Percentiles rank a stretch among this genome's conserved stretches.
Evolutionary conservation across 108 stramenopile genomes (phyloP).

Genomic region (Nitzschia inconspicua): DNA sequence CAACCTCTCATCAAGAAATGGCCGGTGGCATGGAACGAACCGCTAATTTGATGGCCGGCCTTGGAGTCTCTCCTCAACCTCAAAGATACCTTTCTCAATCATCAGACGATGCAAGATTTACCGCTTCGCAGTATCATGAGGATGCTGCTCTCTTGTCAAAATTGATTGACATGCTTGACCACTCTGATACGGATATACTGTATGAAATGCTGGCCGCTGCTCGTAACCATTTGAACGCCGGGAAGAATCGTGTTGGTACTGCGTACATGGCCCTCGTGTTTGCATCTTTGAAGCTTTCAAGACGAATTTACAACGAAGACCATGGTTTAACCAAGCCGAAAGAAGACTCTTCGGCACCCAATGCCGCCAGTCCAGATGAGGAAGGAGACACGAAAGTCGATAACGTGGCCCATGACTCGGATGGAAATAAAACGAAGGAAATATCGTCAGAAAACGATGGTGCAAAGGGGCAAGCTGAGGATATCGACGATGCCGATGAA

Average conservation of each 20-base stretch:
- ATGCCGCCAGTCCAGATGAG: neutral
- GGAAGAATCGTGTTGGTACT: constrained; percentile 46
- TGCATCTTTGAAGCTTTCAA: constrained; percentile 68
- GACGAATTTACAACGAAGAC: constrained; percentile 56
- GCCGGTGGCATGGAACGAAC: constrained; percentile 39
- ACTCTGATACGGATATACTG: constrained; percentile 82
- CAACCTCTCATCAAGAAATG: neutral
- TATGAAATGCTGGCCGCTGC: constrained; percentile 80
- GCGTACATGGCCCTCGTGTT: constrained; percentile 85
- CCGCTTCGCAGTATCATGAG: constrained; percentile 26
- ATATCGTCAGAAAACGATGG: too few species aligned
- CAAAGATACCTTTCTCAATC: too few species aligned
- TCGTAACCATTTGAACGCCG: constrained; percentile 59
- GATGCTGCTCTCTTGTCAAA: constrained; percentile 87
- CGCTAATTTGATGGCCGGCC: constrained; percentile 66
- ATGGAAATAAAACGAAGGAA: neutral
- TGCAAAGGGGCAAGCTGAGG: neutral
- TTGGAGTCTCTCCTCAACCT: constrained; percentile 45
- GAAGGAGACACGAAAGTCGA: neutral
- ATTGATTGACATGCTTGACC: constrained; percentile 81
- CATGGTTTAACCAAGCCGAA: constrained; percentile 4
- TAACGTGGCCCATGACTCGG: neutral
- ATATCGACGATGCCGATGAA: neutral
- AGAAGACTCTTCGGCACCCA: neutral
- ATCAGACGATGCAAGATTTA: too few species aligned